Base-by-base conservation (phyloP, 176 grass and related monocot species). In the Lolium perenne region DNA sequence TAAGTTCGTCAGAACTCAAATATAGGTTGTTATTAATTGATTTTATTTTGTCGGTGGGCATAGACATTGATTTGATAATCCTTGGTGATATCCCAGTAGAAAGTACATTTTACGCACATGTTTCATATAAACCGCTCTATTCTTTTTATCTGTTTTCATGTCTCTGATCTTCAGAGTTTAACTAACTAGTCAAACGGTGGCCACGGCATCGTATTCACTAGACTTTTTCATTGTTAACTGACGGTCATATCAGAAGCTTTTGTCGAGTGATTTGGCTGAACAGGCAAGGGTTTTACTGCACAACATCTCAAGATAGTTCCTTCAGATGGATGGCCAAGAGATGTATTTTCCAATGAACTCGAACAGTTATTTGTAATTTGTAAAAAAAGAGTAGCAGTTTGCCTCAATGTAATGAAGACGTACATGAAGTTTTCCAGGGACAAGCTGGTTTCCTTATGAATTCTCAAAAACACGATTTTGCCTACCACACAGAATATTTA, bases 321-420 rank as follows among this genome's bases (percentile, higher is more conserved):
- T 82, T 66, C 23, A 85, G 80, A 22, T 29, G 61, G 82, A 82
- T 78, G n/a, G 81, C 85, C 46, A 84, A 79, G 5, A 81, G 46
- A 80, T 74, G 71, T 78, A 80, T 84, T 77, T 58, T 29, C 26
- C 26, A 29, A 29, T 29, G 26, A 29, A 29, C 26, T 29, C 26
- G 26, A 29, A 29, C 26, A 29, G 26, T 29, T 29, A 29, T 29
- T 29, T 29, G 26, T 29, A 29, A 62, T 62, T 65, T 65, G 62
- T 32, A 45, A 71, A 45, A 0, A 46, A 46, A 45, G 20, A 23
- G n/a, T 49, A 73, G 2, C n/a, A 73, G n/a, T 14, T 26, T 64
- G 23, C 23, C 23, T 23, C 23, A 14, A 48, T 80, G 41, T 23
- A 62, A 86, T 67, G 80, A 84, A 81, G 80, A 62, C 22, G 76